A percentile compares a stretch with the other conserved stretches of the same genome.
These are phyloP conservation scores for Neopestalotiopsis rosae DNA, from an alignment of 2,329 filamentous ascomycete genomes.

Conservation along the genomic window DNA sequence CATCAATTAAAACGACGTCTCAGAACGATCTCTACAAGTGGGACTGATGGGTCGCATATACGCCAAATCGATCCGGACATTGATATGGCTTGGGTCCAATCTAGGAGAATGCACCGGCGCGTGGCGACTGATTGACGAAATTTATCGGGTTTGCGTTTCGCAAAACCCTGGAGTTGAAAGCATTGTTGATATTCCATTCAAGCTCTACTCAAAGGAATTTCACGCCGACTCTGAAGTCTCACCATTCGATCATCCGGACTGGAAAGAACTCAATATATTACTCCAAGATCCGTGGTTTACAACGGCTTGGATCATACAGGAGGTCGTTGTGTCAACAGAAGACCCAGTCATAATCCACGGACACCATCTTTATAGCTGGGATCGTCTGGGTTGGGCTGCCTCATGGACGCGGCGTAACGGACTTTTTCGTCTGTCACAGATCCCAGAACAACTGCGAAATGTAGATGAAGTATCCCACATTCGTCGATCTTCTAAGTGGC, in stretches of 20 bases:
- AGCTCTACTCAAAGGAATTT: too few species aligned
- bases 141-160: too few species aligned
- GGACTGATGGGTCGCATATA: too few species aligned
- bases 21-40: too few species aligned
- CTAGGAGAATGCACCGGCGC: too few species aligned
- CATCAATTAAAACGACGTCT: too few species aligned
- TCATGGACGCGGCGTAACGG: neutral
- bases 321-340: neutral
- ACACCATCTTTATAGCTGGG: neutral
- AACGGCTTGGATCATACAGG: neutral
- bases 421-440: neutral
- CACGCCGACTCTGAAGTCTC: too few species aligned
- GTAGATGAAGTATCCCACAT: neutral
- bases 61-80: too few species aligned
- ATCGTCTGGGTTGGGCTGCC: neutral
- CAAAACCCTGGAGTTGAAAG: too few species aligned
- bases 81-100: too few species aligned
- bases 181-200: too few species aligned
- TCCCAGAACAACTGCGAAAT: neutral
- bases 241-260: neutral
- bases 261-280: neutral
- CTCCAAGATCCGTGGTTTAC: neutral
- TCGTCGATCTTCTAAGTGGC: neutral
- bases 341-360: neutral
- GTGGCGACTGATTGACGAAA: too few species aligned